phyloP scores from a whole-genome alignment of 768 basidiomycete species.

The Dioszegia aurantiaca region DNA sequence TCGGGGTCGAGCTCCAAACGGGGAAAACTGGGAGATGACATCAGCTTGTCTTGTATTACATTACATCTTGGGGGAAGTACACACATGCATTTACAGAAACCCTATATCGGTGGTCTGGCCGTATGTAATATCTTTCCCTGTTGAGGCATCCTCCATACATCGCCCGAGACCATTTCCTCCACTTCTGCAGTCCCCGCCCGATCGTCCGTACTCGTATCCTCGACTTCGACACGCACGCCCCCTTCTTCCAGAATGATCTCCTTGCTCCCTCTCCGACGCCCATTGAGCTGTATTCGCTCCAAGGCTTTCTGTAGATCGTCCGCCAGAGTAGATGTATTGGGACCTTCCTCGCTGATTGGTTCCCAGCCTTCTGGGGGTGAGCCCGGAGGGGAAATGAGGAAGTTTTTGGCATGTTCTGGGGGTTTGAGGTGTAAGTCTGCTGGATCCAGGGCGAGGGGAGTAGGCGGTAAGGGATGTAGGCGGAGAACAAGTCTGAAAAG shows the following conservation, averaged over 20 bases:
- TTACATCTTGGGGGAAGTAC: not conserved
- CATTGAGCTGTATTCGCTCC: slow-evolving; percentile 51
- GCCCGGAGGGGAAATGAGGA: slow-evolving; percentile 95
- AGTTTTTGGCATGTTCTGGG: slow-evolving; percentile 82
- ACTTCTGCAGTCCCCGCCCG: not conserved
- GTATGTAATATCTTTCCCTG: slow-evolving; percentile 6
- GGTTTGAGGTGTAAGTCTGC: slow-evolving; percentile 64
- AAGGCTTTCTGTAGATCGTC: slow-evolving; percentile 82
- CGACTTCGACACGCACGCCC: slow-evolving; percentile 36
- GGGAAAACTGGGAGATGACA: slow-evolving; percentile 14
- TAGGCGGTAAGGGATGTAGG: slow-evolving; percentile 44
- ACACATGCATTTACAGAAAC: slow-evolving; percentile 13
- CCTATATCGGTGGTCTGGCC: slow-evolving; percentile 9
- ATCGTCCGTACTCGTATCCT: slow-evolving; percentile 13
- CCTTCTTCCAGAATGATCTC: slow-evolving; percentile 42
- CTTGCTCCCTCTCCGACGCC: slow-evolving; percentile 20
- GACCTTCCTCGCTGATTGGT: slow-evolving; percentile 81
- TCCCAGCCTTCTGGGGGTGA: slow-evolving; percentile 98
- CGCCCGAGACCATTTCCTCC: slow-evolving; percentile 3
- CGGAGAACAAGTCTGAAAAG: slow-evolving; percentile 53
- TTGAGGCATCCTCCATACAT: not conserved
- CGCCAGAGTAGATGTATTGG: slow-evolving; percentile 76
- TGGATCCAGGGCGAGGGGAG: slow-evolving; percentile 38
- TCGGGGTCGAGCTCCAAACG: slow-evolving; percentile 68
- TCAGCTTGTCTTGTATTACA: not conserved